Conservation (phyloP, 495 filamentous ascomycete genomes). For the Evernia prunastri region DNA sequence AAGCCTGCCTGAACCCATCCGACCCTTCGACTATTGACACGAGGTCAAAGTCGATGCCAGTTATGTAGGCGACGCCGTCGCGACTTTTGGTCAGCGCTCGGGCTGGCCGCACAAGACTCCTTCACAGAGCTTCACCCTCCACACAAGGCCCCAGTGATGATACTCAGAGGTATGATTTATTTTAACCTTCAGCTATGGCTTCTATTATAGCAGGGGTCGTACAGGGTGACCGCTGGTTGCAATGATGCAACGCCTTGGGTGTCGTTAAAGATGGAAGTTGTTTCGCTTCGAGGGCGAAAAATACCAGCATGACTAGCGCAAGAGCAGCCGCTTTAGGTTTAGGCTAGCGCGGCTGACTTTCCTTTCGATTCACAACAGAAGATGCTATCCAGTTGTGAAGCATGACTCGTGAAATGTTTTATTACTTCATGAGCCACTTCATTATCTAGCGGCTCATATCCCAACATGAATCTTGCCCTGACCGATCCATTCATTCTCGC, state of each 20-base stretch:
- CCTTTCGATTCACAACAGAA: neutral
- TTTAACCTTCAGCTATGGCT: neutral
- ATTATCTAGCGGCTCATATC: too few relatives aligned
- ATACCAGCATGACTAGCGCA: conserved; percentile 2
- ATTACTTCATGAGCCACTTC: neutral
- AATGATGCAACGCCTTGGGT: conserved; percentile 7
- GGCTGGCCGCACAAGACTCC: conserved; percentile 22
- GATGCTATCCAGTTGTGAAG: neutral
- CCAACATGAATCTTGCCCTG: conserved; percentile 68
- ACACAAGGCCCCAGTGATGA: neutral
- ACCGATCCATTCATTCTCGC: conserved; percentile 78
- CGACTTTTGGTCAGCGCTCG: conserved; percentile 11
- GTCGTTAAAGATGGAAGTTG: conserved; percentile 9
- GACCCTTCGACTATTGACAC: conserved; percentile 12
- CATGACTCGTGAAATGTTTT: too few relatives aligned
- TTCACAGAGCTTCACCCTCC: conserved; percentile 14
- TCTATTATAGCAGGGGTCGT: neutral
- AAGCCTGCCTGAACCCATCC: conserved; percentile 19
- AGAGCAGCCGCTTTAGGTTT: neutral
- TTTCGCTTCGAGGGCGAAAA: neutral
- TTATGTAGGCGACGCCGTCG: neutral
- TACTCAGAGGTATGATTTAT: neutral
- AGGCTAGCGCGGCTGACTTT: neutral
- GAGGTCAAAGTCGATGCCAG: conserved; percentile 5
- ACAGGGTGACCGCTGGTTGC: conserved; percentile 5